Percentiles rank a stretch among this genome's conserved stretches.
Conservation (phyloP, 176 grass and related monocot genomes). For the Rhynchospora breviuscula region DNA sequence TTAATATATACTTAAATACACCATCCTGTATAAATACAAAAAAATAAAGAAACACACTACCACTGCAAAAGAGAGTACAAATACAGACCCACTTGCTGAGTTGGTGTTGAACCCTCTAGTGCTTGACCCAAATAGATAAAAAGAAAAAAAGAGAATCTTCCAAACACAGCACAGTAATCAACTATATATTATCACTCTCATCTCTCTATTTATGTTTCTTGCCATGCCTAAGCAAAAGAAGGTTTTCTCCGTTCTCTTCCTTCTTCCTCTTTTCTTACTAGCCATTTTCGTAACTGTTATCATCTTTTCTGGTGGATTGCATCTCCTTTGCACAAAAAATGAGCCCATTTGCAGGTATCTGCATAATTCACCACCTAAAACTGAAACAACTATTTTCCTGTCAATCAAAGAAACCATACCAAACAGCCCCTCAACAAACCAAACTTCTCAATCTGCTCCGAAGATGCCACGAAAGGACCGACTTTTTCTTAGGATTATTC, state of each 20-base stretch:
- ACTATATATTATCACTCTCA: not conserved
- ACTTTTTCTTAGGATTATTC: conserved; percentile 32
- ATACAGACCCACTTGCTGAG: too few relatives aligned
- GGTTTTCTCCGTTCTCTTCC: conserved; percentile 2
- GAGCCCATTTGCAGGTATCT: not conserved
- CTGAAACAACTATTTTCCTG: not conserved
- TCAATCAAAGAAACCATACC: conserved; percentile 10
- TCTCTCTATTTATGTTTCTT: not conserved
- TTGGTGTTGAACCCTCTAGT: too few relatives aligned
- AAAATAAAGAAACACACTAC: too few relatives aligned
- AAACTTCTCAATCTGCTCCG: not conserved
- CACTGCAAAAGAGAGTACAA: too few relatives aligned
- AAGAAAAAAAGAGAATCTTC: not conserved
- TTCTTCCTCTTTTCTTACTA: conserved; percentile 13
- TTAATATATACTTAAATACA: too few relatives aligned
- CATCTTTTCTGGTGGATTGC: conserved; percentile 12
- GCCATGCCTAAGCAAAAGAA: conserved; percentile 20
- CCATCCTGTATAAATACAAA: too few relatives aligned
- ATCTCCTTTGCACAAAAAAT: not conserved
- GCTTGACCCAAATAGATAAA: not conserved
- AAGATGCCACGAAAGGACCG: conserved; percentile 32
- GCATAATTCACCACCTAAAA: not conserved
- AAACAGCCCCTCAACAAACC: not conserved
- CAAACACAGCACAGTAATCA: not conserved
- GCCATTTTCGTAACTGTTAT: conserved; percentile 9